Evolutionary conservation across 805 yeast species (phyloP), one percentile per base, ranked within the genome.

Genomic region (Saturnispora silvae): DNA sequence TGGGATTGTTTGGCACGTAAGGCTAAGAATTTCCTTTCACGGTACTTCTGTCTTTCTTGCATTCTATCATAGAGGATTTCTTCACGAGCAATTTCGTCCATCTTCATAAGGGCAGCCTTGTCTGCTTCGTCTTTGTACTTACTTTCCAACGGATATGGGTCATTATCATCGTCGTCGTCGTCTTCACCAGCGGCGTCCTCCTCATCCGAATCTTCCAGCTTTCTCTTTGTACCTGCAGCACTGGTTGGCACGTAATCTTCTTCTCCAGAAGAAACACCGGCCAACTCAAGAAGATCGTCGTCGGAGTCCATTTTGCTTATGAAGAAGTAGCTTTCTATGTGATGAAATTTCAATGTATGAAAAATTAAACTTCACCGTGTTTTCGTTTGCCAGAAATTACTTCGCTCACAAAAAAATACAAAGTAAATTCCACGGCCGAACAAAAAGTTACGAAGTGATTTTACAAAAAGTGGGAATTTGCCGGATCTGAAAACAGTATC

Each of bases 1-100:
- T 66, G 61, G 38, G 70, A 72, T 48, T 72, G 75, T 52, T 65
- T 73, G 49, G 84, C 80, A 60, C 97, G 80, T 54, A 84, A 79
- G 20, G 82, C 85, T 50, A 94, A 74, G 50, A 81, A 77, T 55
- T 73, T 72, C 53, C 85, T 75, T 61, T 92, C 97, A 42, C 82
- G 77, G 60, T 68, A 87, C 47, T 81, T 76, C 57, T 89, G 95
- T 76, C 84, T 73, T 44, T 83, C 94, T 60, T 86, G 96, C 7
- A 84, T 74, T 59, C 99, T 83, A 40, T 89, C 97, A 50, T 84
- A 92, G 39, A 92, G 69, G 39, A 86, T 74, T 48, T 81, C 78
- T 64, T 92, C 98, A 52, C 97, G 80, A 51, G 83, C 83, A 57
- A 92, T 74, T 65, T 92, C 98, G 39, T 89, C 94, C 77, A 92